A percentile compares a stretch with the other conserved stretches of the same genome.
Conservation (phyloP, 202 grass and related monocot genomes). For the Zoysia matrella region DNA sequence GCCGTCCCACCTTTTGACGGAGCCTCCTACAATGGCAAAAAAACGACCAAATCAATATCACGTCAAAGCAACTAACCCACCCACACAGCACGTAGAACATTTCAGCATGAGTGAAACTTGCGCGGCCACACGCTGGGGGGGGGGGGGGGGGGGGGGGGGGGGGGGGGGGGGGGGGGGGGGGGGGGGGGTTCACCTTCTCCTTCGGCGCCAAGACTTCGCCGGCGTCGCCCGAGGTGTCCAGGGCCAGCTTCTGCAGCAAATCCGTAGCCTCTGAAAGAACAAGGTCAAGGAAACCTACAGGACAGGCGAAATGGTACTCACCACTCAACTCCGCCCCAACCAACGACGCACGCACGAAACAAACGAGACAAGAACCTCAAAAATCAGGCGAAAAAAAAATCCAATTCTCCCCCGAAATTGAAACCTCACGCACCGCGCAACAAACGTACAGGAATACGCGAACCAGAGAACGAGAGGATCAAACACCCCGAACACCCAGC, state of each 20-base stretch:
- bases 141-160: too few relatives aligned
- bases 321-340: neutral
- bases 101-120: neutral
- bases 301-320: neutral
- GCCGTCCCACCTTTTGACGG: constrained; percentile 11
- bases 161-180: too few relatives aligned
- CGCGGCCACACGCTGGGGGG: neutral
- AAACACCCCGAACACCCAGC: neutral
- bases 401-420: too few relatives aligned
- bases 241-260: constrained; percentile 63
- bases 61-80: neutral
- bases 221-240: constrained; percentile 48
- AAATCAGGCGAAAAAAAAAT: neutral
- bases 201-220: constrained; percentile 33
- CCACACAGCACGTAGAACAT: neutral
- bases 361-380: neutral
- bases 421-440: neutral
- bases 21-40: constrained; percentile 1
- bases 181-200: constrained; percentile 45
- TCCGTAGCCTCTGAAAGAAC: constrained; percentile 50
- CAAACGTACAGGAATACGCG: neutral
- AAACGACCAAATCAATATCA: neutral
- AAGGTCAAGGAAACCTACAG: constrained; percentile 41
- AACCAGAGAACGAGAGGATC: neutral
- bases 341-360: neutral